Evolutionary conservation across 2,329 filamentous ascomycete genomes (phyloP).

Genomic region (Stemphylium beticola): DNA sequence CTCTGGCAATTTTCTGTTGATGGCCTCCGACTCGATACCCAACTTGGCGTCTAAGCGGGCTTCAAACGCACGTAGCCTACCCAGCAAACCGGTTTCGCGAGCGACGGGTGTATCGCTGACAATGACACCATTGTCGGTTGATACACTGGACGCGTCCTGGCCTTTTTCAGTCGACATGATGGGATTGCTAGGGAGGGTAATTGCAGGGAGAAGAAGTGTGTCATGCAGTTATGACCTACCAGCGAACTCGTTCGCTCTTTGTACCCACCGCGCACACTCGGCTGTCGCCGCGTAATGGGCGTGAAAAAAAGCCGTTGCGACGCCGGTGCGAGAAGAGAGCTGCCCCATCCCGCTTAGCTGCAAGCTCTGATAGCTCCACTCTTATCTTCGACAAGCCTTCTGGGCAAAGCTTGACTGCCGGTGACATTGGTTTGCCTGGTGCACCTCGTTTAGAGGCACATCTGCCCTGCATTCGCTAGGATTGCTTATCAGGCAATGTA

Average conservation of each 20-base stretch:
- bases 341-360: conserved; percentile 21
- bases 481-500: no score
- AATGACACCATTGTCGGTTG: conserved; percentile 10
- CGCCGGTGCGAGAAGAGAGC: conserved; percentile 6
- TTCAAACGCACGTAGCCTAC: conserved; percentile 26
- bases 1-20: conserved; percentile 32
- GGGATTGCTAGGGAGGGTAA: neutral
- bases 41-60: conserved; percentile 28
- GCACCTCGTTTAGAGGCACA: no score
- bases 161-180: conserved; percentile 24
- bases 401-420: conserved; percentile 18
- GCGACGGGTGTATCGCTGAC: conserved; percentile 5
- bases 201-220: neutral
- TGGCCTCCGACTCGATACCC: conserved; percentile 34
- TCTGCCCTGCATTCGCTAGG: neutral
- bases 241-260: neutral
- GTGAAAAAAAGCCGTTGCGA: conserved; percentile 11
- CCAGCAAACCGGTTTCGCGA: conserved; percentile 24
- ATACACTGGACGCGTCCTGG: conserved; percentile 19
- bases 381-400: conserved; percentile 28
- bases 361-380: conserved; percentile 17
- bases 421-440: no score
- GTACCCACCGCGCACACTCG: conserved; percentile 1
- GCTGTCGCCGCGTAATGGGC: conserved; percentile 14
- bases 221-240: neutral